Base-by-base conservation (phyloP, 2,329 filamentous ascomycete species). In the Diaporthe sp. region DNA sequence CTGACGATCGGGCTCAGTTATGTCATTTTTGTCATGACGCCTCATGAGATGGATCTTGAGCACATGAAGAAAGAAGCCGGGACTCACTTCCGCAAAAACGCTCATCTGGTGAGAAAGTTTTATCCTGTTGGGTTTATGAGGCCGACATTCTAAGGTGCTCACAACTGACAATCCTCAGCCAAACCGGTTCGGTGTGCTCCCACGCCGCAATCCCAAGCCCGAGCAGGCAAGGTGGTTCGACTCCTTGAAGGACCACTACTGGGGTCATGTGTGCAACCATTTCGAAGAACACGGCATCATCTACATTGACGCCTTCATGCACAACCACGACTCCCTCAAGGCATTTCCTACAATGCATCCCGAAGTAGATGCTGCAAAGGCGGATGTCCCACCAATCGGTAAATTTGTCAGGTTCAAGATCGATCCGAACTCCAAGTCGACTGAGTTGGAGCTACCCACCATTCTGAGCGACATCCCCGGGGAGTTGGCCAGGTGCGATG, bases 351-450 rank as follows among this genome's bases (percentile, higher is more conserved):
- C 58, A 5, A 42, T 61, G 58, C 58, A 61, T 2, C 58, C 58
- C 6, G 37, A 61, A 13, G 58, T 61, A 3, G 58, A 61, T 61
- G 58, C 58, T 61, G 37, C 37, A n/a, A 61, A 61, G 37, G n/a
- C 58, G 9, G 37, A 61, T 17, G 34, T 61, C 13, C 58, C 58
- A 22, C 58, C 58, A 3, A n/a, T 61, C 5, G 58, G 58, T n/a
- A 61, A 61, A n/a, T 61, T 61, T 28, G 58, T 61, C 12, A 42
- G 58, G 58, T 61, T 61, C 37, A 61, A 61, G 58, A 61, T 61
- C 37, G 58, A 61, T 8, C 58, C 58, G 7, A 42, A 25, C 3
- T 61, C 58, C 12, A 42, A 61, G 28, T 61, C 58, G 10, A 61
- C 22, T 2, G 58, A 61, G 12, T 6, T 61, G 34, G 58, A 61